Evolutionary conservation across 169 alveolate species (phyloP).

Genomic region (Eimeria sp.): DNA sequence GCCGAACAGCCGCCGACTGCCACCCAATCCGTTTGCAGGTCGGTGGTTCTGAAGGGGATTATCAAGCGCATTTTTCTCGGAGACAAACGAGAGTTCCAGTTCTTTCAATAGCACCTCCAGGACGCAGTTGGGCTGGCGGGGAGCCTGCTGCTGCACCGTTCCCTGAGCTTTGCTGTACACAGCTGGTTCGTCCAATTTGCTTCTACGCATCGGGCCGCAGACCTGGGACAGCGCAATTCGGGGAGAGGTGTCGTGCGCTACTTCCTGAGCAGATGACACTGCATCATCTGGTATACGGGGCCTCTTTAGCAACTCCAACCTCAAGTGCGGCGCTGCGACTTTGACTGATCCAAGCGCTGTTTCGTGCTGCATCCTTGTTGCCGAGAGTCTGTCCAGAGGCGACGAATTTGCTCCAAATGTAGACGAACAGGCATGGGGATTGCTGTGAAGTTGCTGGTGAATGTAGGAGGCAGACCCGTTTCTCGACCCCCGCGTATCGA

Average conservation of each 20-base stretch:
- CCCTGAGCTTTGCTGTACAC: neutral
- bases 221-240: conserved; percentile 14
- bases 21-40: neutral
- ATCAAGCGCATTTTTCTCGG: neutral
- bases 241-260: conserved; percentile 43
- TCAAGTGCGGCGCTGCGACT: conserved; percentile 69
- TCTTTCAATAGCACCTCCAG: conserved; percentile 44
- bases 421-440: neutral
- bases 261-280: neutral
- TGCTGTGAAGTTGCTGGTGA: neutral
- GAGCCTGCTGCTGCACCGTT: neutral
- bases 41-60: neutral
- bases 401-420: neutral
- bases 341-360: conserved; percentile 25
- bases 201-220: neutral
- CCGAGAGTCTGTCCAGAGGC: neutral
- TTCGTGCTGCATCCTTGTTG: conserved; percentile 22
- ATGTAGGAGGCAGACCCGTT: neutral
- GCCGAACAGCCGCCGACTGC: conserved; percentile 21
- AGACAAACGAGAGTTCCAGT: conserved; percentile 30
- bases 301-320: conserved; percentile 72
- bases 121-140: conserved; percentile 32
- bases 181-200: neutral
- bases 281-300: conserved; percentile 71
- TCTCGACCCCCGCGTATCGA: neutral